phyloP scores from a whole-genome alignment of 73 alveolate genomes.

The Tetrahymena malaccensis region DNA sequence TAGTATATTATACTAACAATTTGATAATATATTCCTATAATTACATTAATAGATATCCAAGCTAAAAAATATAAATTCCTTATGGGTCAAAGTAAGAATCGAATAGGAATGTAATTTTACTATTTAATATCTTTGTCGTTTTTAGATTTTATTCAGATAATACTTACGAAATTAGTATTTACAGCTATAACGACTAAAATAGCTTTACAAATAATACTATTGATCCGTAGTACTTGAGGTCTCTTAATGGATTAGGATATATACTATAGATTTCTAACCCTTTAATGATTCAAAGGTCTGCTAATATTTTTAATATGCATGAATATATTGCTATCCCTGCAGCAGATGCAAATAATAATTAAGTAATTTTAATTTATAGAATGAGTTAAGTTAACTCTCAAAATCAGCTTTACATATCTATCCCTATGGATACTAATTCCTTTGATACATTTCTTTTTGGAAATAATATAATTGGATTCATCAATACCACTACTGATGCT shows the following conservation, averaged over 20 bases:
- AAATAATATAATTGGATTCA: not conserved
- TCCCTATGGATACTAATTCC: not conserved
- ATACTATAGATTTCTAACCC: not conserved
- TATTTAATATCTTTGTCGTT: not conserved
- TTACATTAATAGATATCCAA: not conserved
- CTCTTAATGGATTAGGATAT: not conserved
- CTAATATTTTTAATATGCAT: not conserved
- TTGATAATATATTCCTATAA: not conserved
- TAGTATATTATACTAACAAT: not conserved
- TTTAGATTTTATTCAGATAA: not conserved
- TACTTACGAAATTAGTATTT: not conserved
- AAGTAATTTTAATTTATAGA: not conserved
- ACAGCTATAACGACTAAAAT: not conserved
- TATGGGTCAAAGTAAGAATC: not conserved
- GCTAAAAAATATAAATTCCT: not conserved
- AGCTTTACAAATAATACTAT: not conserved
- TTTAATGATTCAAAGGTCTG: not conserved
- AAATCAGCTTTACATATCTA: not conserved
- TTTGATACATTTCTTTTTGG: not conserved
- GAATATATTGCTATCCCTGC: not conserved
- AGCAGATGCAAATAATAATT: not conserved
- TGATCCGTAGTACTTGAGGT: not conserved
- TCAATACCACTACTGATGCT: not conserved
- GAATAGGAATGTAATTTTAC: not conserved
- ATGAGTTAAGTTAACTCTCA: not conserved